A percentile compares a stretch with the other conserved stretches of the same genome.
These are phyloP conservation scores for Alternaria gansuensis DNA, from an alignment of 2,329 filamentous ascomycete species.

Conservation along the genomic window DNA sequence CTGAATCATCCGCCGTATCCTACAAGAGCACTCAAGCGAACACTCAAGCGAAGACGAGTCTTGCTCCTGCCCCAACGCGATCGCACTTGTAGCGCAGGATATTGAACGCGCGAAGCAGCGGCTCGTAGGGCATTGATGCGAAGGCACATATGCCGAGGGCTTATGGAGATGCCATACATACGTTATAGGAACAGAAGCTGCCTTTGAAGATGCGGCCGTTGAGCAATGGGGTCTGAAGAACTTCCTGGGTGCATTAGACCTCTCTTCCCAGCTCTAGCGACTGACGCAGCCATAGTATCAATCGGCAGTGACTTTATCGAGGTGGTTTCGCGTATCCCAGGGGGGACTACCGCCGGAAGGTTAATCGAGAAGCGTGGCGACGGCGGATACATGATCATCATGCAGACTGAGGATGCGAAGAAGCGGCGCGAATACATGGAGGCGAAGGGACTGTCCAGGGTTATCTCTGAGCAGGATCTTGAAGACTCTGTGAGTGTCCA, in stretches of 20 bases:
- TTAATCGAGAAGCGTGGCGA: constrained; percentile 56
- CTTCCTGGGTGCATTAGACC: constrained; percentile 45
- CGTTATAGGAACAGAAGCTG: constrained; percentile 53
- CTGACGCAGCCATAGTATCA: constrained; percentile 43
- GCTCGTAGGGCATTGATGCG: constrained; percentile 30
- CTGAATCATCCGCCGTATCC: not conserved
- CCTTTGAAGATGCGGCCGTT: constrained; percentile 53
- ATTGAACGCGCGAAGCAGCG: constrained; percentile 37
- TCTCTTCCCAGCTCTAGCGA: not conserved
- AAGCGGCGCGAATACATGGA: constrained; percentile 53
- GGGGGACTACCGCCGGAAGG: constrained; percentile 54
- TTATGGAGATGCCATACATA: constrained; percentile 37
- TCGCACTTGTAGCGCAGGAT: constrained; percentile 47
- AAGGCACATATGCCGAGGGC: not conserved
- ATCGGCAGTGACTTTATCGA: constrained; percentile 58
- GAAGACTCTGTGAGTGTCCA: constrained; percentile 52
- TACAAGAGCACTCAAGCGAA: constrained; percentile 21
- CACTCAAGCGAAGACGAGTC: constrained; percentile 7
- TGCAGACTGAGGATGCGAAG: constrained; percentile 56
- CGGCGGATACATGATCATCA: constrained; percentile 61
- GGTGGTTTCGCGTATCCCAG: constrained; percentile 53
- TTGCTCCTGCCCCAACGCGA: constrained; percentile 39
- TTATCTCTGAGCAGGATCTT: constrained; percentile 52
- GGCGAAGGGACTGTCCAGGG: constrained; percentile 45
- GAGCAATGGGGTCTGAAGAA: constrained; percentile 55